These are phyloP conservation scores for Fusarium penzigii DNA, from an alignment of 2,329 filamentous ascomycete species.

Conservation along the genomic window DNA sequence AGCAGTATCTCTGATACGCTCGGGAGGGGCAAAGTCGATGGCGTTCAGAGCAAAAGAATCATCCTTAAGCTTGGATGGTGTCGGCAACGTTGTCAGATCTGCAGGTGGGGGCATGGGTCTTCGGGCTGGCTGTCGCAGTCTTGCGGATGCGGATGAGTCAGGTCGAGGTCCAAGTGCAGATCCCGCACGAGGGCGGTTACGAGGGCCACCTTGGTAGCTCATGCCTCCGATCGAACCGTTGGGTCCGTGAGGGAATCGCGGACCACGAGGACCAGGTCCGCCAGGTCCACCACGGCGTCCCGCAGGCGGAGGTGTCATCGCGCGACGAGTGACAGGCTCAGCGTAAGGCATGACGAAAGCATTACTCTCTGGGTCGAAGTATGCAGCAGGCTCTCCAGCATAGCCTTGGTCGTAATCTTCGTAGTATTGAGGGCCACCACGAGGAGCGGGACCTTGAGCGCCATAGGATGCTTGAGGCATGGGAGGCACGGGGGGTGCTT, in stretches of 20 bases:
- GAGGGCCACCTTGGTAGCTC: slow-evolving; percentile 46
- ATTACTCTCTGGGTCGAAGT: slow-evolving; percentile 67
- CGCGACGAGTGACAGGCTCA: slow-evolving; percentile 81
- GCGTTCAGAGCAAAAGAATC: slow-evolving; percentile 71
- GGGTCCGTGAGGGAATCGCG: slow-evolving; percentile 38
- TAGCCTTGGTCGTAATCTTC: slow-evolving; percentile 76
- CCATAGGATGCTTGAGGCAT: slow-evolving; percentile 30
- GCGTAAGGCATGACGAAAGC: slow-evolving; percentile 81
- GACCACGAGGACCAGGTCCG: slow-evolving; percentile 29
- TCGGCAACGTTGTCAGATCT: slow-evolving; percentile 75
- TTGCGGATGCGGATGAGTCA: slow-evolving; percentile 63
- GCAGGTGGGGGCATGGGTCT: slow-evolving; percentile 67
- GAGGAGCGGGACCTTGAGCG: slow-evolving; percentile 7
- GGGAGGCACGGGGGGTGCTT: slow-evolving; percentile 44
- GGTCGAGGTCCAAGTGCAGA: slow-evolving; percentile 54
- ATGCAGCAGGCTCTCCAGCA: slow-evolving; percentile 63
- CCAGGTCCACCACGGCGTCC: slow-evolving; percentile 43
- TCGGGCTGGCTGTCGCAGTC: slow-evolving; percentile 42
- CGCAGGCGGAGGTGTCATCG: slow-evolving; percentile 89
- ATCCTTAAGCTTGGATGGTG: slow-evolving; percentile 80
- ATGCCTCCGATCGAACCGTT: slow-evolving; percentile 53
- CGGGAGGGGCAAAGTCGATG: slow-evolving; percentile 85
- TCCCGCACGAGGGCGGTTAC: slow-evolving; percentile 60
- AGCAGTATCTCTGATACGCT: slow-evolving; percentile 64
- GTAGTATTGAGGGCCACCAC: slow-evolving; percentile 54